Conservation (phyloP, 176 grass and related monocot species). For the Musa itinerans region DNA sequence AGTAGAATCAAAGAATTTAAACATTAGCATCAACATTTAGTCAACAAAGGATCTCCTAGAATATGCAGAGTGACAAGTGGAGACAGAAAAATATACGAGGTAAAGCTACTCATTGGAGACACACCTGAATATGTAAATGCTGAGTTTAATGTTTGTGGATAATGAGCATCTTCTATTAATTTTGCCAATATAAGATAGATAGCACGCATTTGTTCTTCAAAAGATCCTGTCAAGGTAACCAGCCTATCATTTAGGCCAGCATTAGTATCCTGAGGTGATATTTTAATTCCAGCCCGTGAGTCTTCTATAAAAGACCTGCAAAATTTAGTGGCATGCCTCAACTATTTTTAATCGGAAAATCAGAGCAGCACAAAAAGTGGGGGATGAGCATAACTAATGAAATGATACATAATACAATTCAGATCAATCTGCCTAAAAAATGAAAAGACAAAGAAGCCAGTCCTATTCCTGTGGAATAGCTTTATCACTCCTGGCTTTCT, state of each 20-base stretch:
- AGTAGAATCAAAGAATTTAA: too few species aligned
- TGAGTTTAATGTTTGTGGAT: constrained; percentile 77
- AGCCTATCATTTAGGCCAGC: constrained; percentile 92
- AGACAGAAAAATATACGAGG: too few species aligned
- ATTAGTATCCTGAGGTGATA: constrained; percentile 94
- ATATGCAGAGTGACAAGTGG: too few species aligned
- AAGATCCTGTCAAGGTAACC: constrained; percentile 76
- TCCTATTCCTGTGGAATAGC: too few species aligned
- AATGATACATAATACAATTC: constrained; percentile 7
- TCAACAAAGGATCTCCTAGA: too few species aligned
- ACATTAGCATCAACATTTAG: too few species aligned
- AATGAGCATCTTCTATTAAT: constrained; percentile 83
- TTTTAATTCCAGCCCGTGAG: constrained; percentile 84
- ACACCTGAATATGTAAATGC: constrained; percentile 86
- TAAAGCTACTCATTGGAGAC: constrained; percentile 5
- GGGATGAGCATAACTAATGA: not conserved
- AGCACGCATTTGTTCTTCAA: constrained; percentile 76
- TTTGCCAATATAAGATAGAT: constrained; percentile 76
- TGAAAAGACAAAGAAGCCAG: too few species aligned
- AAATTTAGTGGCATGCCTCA: not conserved
- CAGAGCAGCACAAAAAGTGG: not conserved
- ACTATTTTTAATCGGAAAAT: not conserved
- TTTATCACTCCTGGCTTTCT: too few species aligned
- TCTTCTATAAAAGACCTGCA: constrained; percentile 92
- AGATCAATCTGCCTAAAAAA: not conserved